Conservation (phyloP, 169 alveolate genomes). For the Pseudocohnilembus persalinus region DNA sequence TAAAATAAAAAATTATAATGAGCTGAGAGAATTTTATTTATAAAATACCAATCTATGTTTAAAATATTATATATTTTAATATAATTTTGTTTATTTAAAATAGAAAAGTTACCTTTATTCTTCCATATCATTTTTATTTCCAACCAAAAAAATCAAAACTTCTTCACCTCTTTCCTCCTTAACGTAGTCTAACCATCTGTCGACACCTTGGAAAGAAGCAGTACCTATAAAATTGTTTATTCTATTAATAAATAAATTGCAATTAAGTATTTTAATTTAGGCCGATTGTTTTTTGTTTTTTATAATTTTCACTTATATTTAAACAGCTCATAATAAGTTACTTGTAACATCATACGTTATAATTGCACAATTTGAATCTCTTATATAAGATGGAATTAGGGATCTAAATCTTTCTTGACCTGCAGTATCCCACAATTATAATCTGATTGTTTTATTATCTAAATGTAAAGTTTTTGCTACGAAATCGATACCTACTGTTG, state of each 20-base stretch:
- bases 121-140: slow-evolving; percentile 96
- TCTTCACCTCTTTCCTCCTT: slow-evolving; percentile 94
- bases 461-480: slow-evolving; percentile 49
- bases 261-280: too few species aligned
- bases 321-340: too few species aligned
- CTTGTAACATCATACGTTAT: slow-evolving; percentile 51
- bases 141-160: slow-evolving; percentile 94
- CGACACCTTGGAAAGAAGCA: slow-evolving; percentile 51
- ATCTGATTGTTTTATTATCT: slow-evolving; percentile 52
- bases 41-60: too few species aligned
- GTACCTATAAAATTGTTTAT: too few species aligned
- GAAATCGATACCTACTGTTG: slow-evolving; percentile 73
- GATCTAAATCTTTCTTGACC: slow-evolving; percentile 71
- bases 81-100: too few species aligned
- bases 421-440: slow-evolving; percentile 76
- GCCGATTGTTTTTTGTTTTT: too few species aligned
- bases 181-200: slow-evolving; percentile 72
- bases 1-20: too few species aligned
- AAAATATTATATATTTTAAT: too few species aligned
- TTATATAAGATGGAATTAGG: slow-evolving; percentile 66
- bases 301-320: too few species aligned
- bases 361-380: slow-evolving; percentile 62
- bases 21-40: too few species aligned
- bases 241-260: too few species aligned
- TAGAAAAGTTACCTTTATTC: slow-evolving; percentile 87